Percentiles rank a stretch among this genome's conserved stretches.
phyloP scores from a whole-genome alignment of 2,329 filamentous ascomycete species.

The Akanthomyces dipterigenus region DNA sequence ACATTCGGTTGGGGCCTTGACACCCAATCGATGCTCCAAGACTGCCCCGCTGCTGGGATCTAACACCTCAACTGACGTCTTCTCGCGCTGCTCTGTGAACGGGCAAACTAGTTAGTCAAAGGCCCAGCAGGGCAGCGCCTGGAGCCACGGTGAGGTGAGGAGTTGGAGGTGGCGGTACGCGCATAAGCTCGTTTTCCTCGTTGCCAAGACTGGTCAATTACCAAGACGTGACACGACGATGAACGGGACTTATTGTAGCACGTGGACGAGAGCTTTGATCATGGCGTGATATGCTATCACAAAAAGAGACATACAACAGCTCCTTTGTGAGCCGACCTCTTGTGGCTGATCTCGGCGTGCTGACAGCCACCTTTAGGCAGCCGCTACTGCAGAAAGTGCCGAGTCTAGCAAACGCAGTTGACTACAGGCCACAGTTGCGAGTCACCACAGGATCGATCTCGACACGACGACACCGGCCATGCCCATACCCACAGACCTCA shows the following conservation, averaged over 20 bases:
- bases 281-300: not conserved
- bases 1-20: not conserved
- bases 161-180: not conserved
- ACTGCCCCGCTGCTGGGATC: constrained; percentile 8
- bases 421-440: no score
- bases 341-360: no score
- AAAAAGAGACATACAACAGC: not conserved
- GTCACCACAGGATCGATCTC: no score
- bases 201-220: not conserved
- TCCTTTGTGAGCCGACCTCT: no score
- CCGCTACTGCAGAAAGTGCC: no score
- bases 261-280: no score
- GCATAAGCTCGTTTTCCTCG: not conserved
- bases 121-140: not conserved
- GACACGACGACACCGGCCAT: no score
- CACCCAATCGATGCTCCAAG: constrained; percentile 8
- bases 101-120: not conserved
- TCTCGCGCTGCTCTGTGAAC: not conserved
- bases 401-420: no score
- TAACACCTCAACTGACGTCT: not conserved
- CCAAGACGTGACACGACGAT: not conserved
- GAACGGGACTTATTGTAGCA: no score
- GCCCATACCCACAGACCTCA: no score
- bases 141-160: not conserved
- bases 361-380: no score